Percentiles rank a stretch among this genome's conserved stretches.
Evolutionary conservation across 83 land plant genomes (phyloP).

Genomic region (Picea abies): DNA sequence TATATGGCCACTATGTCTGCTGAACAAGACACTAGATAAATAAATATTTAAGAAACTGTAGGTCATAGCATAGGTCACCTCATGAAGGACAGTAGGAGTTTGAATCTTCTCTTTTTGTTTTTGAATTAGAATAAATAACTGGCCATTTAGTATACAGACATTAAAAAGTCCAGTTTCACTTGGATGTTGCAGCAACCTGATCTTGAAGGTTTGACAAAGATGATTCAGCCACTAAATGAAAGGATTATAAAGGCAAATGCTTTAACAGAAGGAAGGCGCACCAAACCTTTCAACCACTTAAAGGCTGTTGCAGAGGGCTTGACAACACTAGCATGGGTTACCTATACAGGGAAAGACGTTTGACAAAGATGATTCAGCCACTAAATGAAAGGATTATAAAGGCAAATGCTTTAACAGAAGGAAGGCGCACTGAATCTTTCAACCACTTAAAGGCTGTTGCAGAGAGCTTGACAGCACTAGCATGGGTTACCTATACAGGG

Average conservation of each 20-base stretch:
- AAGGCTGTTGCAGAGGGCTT: constrained; percentile 85
- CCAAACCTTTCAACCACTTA: constrained; percentile 82
- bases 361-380: constrained; percentile 82
- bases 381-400: constrained; percentile 74
- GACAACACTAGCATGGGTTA: constrained; percentile 83
- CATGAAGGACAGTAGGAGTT: background rate
- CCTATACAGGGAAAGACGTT: constrained; percentile 85
- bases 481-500: constrained; percentile 89
- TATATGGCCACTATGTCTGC: background rate
- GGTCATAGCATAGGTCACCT: background rate
- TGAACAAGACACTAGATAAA: background rate
- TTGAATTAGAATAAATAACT: background rate
- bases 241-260: constrained; percentile 73
- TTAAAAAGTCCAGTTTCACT: background rate
- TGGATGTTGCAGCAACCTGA: constrained; percentile 70
- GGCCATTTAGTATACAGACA: background rate
- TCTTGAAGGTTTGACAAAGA: constrained; percentile 59
- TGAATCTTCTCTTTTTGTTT: no score
- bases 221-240: constrained; percentile 84
- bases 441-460: constrained; percentile 81
- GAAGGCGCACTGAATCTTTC: constrained; percentile 77
- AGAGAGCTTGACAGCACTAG: constrained; percentile 80
- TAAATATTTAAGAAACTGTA: background rate
- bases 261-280: constrained; percentile 84
- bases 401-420: constrained; percentile 87